Evolutionary conservation across 2,329 filamentous ascomycete species (phyloP), one percentile per base, ranked within the genome.

Genomic region (Diaporthe ilicicola): DNA sequence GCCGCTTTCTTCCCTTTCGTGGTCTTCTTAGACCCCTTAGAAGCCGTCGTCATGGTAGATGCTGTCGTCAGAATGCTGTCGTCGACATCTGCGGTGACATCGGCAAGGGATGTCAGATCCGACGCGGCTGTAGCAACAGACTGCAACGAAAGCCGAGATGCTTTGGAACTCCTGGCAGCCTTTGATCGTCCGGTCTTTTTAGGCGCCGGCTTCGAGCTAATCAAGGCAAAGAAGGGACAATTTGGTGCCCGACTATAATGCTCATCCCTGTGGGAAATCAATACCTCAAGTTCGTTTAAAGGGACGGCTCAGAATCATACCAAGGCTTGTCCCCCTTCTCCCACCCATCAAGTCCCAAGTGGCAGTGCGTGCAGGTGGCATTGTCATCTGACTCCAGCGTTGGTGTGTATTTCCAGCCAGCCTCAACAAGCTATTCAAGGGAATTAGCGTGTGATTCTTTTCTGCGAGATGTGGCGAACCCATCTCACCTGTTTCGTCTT

Each of bases 331-430:
- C 96, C 71, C 92, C 91, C 1, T 92, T 92, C 78, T 98, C 96
- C 96, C 97, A 99, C 8, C 94, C 94, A 80, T 98, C 95, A 13
- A 99, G 87, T 13, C 92, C 94, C 19, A 98, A 83, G 70, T 93
- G 90, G 83, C 96, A 99, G 82, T 98, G 98, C 34, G 93, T 88
- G 79, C 96, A 99, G 13, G 93, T 96, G 12, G 94, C 93, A 83
- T 95, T 93, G 80, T 99, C 96, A 74, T 96, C 92, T 15, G 91
- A 94, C 53, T 95, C 94, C 53, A 89, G 83, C 7, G 90, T 93
- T 0, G 96, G 95, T 29, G 94, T 97, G 82, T 95, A 98, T 78
- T 93, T 94, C 95, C 95, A 99, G 13, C 96, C 96, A 34, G 94
- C 93, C 74, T 95, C 93, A 42, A 94, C 94, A 84, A 98, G 91